Conservation (phyloP, 2,329 filamentous ascomycete species). For the Canariomyces notabilis region DNA sequence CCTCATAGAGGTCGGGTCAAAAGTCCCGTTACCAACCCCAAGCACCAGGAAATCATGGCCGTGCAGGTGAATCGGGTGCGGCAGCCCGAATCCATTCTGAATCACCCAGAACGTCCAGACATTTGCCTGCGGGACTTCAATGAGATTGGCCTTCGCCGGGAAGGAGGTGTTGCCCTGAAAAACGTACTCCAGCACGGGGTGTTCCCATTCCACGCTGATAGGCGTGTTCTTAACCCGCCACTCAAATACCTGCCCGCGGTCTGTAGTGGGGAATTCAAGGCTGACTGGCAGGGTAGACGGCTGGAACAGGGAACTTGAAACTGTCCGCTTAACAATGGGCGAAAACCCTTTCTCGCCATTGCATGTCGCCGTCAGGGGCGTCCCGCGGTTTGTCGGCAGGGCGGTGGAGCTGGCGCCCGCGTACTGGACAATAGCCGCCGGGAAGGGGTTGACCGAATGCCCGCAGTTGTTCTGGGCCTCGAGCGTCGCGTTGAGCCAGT, state of each 20-base stretch:
- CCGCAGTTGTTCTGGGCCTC: slow-evolving; percentile 30
- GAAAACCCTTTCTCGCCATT: slow-evolving; percentile 20
- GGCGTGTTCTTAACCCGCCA: slow-evolving; percentile 33
- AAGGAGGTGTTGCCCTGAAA: slow-evolving; percentile 26
- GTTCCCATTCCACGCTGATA: slow-evolving; percentile 38
- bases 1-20: slow-evolving; percentile 9
- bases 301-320: slow-evolving; percentile 26
- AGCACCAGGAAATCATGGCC: slow-evolving; percentile 30
- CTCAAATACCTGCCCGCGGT: slow-evolving; percentile 13
- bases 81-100: slow-evolving; percentile 27
- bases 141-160: slow-evolving; percentile 26
- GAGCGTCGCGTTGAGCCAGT: slow-evolving; percentile 38
- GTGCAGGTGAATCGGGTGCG: slow-evolving; percentile 33
- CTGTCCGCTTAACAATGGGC: slow-evolving; percentile 29
- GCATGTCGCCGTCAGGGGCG: slow-evolving; percentile 21
- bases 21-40: slow-evolving; percentile 21
- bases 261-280: slow-evolving; percentile 15
- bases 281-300: slow-evolving; percentile 22
- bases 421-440: slow-evolving; percentile 38
- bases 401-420: slow-evolving; percentile 27
- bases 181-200: slow-evolving; percentile 36
- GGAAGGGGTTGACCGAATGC: slow-evolving; percentile 27
- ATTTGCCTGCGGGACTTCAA: slow-evolving; percentile 23
- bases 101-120: slow-evolving; percentile 32
- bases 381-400: slow-evolving; percentile 29